These are phyloP conservation scores for Dovyalis caffra DNA, from an alignment of 345 rosid genomes.

Conservation along the genomic window DNA sequence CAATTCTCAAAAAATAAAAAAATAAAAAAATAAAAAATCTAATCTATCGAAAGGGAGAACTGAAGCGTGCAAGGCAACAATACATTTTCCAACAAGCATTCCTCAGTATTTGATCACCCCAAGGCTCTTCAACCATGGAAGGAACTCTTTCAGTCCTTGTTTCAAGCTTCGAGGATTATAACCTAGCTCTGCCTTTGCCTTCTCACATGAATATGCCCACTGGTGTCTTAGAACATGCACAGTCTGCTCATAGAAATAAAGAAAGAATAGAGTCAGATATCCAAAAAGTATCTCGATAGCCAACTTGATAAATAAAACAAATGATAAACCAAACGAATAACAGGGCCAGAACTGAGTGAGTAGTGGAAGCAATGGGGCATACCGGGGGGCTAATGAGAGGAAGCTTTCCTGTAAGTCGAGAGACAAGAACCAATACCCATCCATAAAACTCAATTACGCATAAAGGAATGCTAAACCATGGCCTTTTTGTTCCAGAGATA, in stretches of 20 bases:
- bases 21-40: too few relatives aligned
- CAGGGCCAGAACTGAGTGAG: neutral
- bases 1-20: too few relatives aligned
- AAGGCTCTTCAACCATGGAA: slow-evolving; percentile 79
- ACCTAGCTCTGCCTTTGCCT: slow-evolving; percentile 77
- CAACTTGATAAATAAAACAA: neutral
- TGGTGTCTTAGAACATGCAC: slow-evolving; percentile 71
- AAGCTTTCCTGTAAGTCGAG: slow-evolving; percentile 78
- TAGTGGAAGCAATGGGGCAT: slow-evolving; percentile 24
- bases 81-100: neutral
- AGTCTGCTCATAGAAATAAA: slow-evolving; percentile 50
- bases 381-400: slow-evolving; percentile 95
- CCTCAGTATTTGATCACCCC: slow-evolving; percentile 59
- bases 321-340: neutral
- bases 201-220: slow-evolving; percentile 87
- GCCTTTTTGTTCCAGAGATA: slow-evolving; percentile 57
- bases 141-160: slow-evolving; percentile 73
- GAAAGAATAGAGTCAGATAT: neutral
- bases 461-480: slow-evolving; percentile 64
- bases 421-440: slow-evolving; percentile 62
- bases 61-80: too few relatives aligned
- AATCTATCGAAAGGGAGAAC: too few relatives aligned
- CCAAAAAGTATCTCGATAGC: neutral
- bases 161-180: slow-evolving; percentile 76
- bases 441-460: slow-evolving; percentile 60